Base-by-base conservation (phyloP, 169 alveolate genomes). In the Cryptosporidium andersoni region DNA sequence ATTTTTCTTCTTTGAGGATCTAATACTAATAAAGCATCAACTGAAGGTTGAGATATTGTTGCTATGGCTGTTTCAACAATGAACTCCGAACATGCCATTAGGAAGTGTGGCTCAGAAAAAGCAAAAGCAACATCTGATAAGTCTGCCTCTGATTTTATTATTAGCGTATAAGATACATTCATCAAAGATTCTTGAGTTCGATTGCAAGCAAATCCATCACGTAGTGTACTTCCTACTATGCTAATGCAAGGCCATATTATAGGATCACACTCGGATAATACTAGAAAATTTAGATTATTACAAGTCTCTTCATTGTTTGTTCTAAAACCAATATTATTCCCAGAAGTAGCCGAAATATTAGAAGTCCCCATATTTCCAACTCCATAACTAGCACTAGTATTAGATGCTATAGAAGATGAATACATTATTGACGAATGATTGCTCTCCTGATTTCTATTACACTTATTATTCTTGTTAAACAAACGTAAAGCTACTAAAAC, bases 1-100 rank as follows among this genome's bases (percentile, higher is more conserved):
- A 74, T 74, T 36, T 74, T 74, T 42, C 85, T 58, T 42, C 85
- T 74, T 48, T 74, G 85, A 74, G 85, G 85, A 58, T 74, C 60
- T 34, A 74, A 68, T 43, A 74, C 85, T 16, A 74, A 25, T 49
- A 56, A 39, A 8, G 67, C 85, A 53, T 74, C 85, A 66, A 74
- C 60, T 58, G 85, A 58, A 8, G 85, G 60, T 34, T 58, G 85
- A 60, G 60, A 74, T 68, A 74, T 74, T 9, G 85, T 60, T 43
- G 60, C 52, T 25, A 74, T 74, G 0, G 85, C 55, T 12, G 85
- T 74, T 58, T 74, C 85, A 56, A 74, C 47, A 42, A 74, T 58
- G 48, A 74, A 74, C 60, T 74, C 85, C 36, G 85, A 74, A 25
- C 85, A 74, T 58, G 60, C 60, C 42, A 58, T 58, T 3, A 74